Percentiles rank a stretch among this genome's conserved stretches.
These are phyloP conservation scores for Adansonia gregorii DNA, from an alignment of 441 rosid species.

Conservation along the genomic window DNA sequence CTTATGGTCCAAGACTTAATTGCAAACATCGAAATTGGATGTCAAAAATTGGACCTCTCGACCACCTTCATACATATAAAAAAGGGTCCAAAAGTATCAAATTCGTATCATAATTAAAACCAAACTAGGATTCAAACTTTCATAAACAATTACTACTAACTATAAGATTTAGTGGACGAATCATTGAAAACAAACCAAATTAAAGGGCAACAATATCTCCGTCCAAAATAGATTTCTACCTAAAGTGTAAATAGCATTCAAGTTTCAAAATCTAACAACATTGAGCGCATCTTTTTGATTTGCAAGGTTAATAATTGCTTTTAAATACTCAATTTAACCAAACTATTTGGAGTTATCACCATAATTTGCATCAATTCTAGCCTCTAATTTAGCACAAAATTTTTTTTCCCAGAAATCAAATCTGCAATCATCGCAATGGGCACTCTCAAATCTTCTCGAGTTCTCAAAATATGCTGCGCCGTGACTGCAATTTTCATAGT, in stretches of 20 bases:
- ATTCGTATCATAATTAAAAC: neutral
- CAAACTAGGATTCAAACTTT: neutral
- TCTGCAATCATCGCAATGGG: neutral
- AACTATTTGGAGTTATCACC: neutral
- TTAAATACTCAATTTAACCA: neutral
- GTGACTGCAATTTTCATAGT: neutral
- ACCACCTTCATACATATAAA: neutral
- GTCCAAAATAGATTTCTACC: neutral
- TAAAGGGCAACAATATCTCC: neutral
- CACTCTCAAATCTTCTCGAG: neutral
- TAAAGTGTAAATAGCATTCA: neutral
- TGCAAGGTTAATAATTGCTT: neutral
- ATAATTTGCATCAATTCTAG: neutral
- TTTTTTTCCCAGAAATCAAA: neutral
- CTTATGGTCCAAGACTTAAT: neutral
- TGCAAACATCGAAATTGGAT: neutral
- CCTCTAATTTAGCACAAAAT: neutral
- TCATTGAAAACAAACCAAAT: neutral
- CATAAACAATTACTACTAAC: neutral
- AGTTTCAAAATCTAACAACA: slow-evolving; percentile 7
- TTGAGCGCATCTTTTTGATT: neutral
- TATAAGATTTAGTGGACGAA: neutral
- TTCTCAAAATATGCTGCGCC: neutral
- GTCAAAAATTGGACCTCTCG: slow-evolving; percentile 2
- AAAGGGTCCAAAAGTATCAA: neutral